A percentile compares a stretch with the other conserved stretches of the same genome.
Conservation (phyloP, 495 filamentous ascomycete genomes). For the Penicillium cosmopolitanum region DNA sequence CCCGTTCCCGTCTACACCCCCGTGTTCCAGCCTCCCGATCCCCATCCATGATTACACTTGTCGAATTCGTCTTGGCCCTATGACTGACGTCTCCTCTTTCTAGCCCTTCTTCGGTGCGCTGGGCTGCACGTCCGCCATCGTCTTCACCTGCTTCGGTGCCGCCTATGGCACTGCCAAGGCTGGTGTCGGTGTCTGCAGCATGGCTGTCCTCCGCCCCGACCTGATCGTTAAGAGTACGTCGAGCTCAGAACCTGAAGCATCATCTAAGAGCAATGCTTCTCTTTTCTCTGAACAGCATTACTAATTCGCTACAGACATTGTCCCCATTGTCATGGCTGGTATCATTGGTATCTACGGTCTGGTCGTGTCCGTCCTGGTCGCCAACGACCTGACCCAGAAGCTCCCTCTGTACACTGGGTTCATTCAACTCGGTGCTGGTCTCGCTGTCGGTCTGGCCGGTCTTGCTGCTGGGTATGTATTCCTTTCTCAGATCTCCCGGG, state of each 20-base stretch:
- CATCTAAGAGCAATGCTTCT: neutral
- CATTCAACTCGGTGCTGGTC: conserved; percentile 96
- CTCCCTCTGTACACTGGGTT: conserved; percentile 90
- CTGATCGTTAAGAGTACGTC: conserved; percentile 98
- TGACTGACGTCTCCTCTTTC: conserved; percentile 31
- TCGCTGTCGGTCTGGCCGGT: conserved; percentile 94
- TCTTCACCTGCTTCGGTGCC: conserved; percentile 98
- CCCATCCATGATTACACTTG: conserved; percentile 9
- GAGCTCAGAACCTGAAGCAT: neutral
- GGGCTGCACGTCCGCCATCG: conserved; percentile 97
- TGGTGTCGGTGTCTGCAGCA: conserved; percentile 96
- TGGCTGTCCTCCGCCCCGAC: conserved; percentile 97
- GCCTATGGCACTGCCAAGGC: conserved; percentile 99
- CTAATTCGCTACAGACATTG: conserved; percentile 72
- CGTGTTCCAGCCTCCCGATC: conserved; percentile 26
- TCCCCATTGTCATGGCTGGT: conserved; percentile 99
- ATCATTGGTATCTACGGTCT: conserved; percentile 99
- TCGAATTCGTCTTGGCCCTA: conserved; percentile 13
- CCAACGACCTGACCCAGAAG: conserved; percentile 82
- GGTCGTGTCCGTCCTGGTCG: conserved; percentile 97
- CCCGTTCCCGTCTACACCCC: conserved; percentile 10
- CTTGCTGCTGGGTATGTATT: conserved; percentile 81
- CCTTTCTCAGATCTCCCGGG: neutral
- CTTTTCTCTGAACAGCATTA: neutral
- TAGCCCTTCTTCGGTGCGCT: conserved; percentile 99